Evolutionary conservation across 257 asterid genomes (phyloP), one percentile per base, ranked within the genome.

Genomic region (Lycium ferocissimum): DNA sequence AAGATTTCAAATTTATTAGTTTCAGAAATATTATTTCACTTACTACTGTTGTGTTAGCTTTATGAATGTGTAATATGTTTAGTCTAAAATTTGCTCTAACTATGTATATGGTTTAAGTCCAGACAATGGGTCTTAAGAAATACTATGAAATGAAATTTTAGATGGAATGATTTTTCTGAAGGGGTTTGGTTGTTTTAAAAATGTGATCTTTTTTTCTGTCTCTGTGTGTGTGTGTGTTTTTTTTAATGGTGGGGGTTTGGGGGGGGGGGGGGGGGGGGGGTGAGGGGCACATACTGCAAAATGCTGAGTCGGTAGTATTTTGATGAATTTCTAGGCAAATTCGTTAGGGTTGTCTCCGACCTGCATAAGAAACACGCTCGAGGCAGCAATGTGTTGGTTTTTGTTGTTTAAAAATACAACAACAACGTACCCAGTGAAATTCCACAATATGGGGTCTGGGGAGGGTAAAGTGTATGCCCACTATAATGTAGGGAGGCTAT

Each of bases 361-460:
- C 62, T 94, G 98, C 87, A 93, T 96, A 82, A 93, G 98, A 85
- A 92, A 92, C 91, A 94, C 95, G 72, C 92, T 94, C 26, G 97
- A 93, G 86, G 98, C 20, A 66, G 73, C 73, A 66, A 35, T 33
- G 12, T 66, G 12, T 66, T 7, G 56, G 12, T 40, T 40, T 40
- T n/a, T n/a, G n/a, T n/a, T n/a, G n/a, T n/a, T n/a, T n/a, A n/a
- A n/a, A n/a, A n/a, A n/a, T n/a, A n/a, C n/a, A n/a, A n/a, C n/a
- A n/a, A n/a, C n/a, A n/a, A n/a, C n/a, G n/a, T n/a, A n/a, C n/a
- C n/a, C n/a, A n/a, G n/a, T n/a, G n/a, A n/a, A n/a, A n/a, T n/a
- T n/a, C n/a, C n/a, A n/a, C n/a, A n/a, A n/a, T n/a, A n/a, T n/a
- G n/a, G n/a, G n/a, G n/a, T n/a, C n/a, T n/a, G n/a, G n/a, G n/a